Base-by-base conservation (phyloP, 2,329 filamentous ascomycete genomes). In the Ceratocystis destructans region DNA sequence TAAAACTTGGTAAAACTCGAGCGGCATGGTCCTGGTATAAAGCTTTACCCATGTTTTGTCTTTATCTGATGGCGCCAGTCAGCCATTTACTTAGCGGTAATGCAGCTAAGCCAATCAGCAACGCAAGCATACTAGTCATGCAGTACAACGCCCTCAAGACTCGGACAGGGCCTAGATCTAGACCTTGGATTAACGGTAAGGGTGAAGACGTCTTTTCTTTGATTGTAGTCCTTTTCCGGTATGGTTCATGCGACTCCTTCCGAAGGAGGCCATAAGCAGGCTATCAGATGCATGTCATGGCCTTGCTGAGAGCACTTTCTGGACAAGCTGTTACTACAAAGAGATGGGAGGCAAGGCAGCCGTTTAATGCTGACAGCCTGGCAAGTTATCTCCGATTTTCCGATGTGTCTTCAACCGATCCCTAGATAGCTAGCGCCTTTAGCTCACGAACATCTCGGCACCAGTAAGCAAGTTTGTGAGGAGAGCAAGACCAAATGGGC, bases 241-340 rank as follows among this genome's bases (percentile, higher is more conserved):
- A 57, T 57, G 10, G 53, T 15, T 31, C 15, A 28, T 22, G 53
- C 12, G 53, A 57, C 28, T 57, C 28, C 53, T 57, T 8, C 53
- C 53, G 53, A 55, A 28, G 25, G 50, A 31, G 53, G 53, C 10
- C 53, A 57, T 57, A 57, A 57, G 53, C 53, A 57, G 53, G 6
- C 46, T 41, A 41, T 41, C 37, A 12, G 10, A 10, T 41, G 37
- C 12, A 12, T 41, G 37, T 41, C 33, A 3, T 28, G 33, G 33
- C 33, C 33, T 37, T 37, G 33, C 33, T 37, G 33, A 2, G 10
- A 50, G 7, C 46, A 48, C 6, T 5, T 17, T 20, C 45, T 48
- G 6, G n/a, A 7, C 45, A 48, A 20, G 45, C 41, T 45, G 41
- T 46, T 46, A 17, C 45, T 46, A 10, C 45, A 46, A 46, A 12